These are phyloP conservation scores for Metschnikowia henanensis DNA, from an alignment of 805 yeast species.

Conservation along the genomic window DNA sequence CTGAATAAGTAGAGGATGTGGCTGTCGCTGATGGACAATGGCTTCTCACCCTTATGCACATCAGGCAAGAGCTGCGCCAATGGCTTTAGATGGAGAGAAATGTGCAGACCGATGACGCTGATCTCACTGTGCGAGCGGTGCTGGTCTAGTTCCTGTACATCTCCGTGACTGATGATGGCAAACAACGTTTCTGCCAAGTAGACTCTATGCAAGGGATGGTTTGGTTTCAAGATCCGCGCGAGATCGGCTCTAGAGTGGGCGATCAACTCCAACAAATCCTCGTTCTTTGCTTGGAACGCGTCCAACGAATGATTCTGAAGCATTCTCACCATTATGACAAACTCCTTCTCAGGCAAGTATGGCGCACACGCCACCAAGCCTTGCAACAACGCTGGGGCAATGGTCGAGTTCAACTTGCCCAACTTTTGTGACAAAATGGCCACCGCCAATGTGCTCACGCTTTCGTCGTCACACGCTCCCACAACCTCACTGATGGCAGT, in stretches of 20 bases:
- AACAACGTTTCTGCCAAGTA: conserved; percentile 68
- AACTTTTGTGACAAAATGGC: conserved; percentile 82
- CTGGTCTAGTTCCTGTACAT: conserved; percentile 69
- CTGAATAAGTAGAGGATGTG: conserved; percentile 62
- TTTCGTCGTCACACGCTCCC: conserved; percentile 62
- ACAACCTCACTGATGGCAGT: conserved; percentile 68
- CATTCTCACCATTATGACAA: conserved; percentile 58
- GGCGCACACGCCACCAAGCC: conserved; percentile 68
- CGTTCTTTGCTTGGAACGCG: conserved; percentile 45
- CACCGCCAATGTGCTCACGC: conserved; percentile 74
- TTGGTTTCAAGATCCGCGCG: conserved; percentile 37
- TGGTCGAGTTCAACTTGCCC: conserved; percentile 45
- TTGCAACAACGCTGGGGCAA: conserved; percentile 55
- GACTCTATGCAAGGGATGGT: conserved; percentile 47
- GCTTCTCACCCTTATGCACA: conserved; percentile 39
- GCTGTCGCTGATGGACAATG: conserved; percentile 47
- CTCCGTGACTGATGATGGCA: conserved; percentile 74
- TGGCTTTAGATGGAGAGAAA: conserved; percentile 63
- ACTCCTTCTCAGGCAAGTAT: conserved; percentile 62
- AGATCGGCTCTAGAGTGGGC: conserved; percentile 50
- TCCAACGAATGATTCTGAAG: conserved; percentile 50
- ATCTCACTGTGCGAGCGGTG: conserved; percentile 79
- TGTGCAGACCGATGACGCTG: conserved; percentile 67
- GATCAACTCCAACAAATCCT: conserved; percentile 39
- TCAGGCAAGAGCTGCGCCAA: conserved; percentile 74